A percentile compares a stretch with the other conserved stretches of the same genome.
Conservation (phyloP, 345 rosid species). For the Populus davidiana region DNA sequence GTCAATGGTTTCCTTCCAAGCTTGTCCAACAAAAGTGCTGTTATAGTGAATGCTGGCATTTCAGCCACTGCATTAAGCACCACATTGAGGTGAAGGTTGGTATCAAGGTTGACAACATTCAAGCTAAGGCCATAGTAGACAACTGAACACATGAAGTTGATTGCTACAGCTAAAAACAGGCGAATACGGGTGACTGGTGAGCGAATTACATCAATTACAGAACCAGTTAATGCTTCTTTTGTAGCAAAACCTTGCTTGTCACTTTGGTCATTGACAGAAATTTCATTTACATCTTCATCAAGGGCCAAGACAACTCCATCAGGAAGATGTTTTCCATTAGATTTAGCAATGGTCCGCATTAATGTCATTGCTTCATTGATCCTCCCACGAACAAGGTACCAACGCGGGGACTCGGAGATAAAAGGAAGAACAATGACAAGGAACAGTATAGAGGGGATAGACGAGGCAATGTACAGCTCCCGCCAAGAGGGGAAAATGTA, state of each 20-base stretch:
- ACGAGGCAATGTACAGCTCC: constrained; percentile 64
- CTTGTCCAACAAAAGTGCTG: constrained; percentile 62
- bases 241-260: constrained; percentile 7
- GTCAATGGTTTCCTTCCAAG: constrained; percentile 81
- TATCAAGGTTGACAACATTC: constrained; percentile 81
- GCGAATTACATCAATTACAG: constrained; percentile 57
- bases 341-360: constrained; percentile 62
- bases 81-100: constrained; percentile 74
- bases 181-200: constrained; percentile 66
- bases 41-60: constrained; percentile 76
- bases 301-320: constrained; percentile 56
- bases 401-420: constrained; percentile 79
- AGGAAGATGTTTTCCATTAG: constrained; percentile 56
- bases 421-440: constrained; percentile 61
- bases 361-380: constrained; percentile 62
- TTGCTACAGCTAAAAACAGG: constrained; percentile 46
- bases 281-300: constrained; percentile 51
- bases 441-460: constrained; percentile 73
- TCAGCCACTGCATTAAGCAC: constrained; percentile 75
- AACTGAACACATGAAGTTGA: constrained; percentile 64
- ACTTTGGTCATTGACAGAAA: constrained; percentile 2
- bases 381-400: constrained; percentile 84
- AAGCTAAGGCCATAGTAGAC: constrained; percentile 94
- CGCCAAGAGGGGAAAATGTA: constrained; percentile 73
- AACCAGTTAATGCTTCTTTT: constrained; percentile 48